phyloP scores from a whole-genome alignment of 352 stramenopile genomes.

The Aphanomyces invadans region DNA sequence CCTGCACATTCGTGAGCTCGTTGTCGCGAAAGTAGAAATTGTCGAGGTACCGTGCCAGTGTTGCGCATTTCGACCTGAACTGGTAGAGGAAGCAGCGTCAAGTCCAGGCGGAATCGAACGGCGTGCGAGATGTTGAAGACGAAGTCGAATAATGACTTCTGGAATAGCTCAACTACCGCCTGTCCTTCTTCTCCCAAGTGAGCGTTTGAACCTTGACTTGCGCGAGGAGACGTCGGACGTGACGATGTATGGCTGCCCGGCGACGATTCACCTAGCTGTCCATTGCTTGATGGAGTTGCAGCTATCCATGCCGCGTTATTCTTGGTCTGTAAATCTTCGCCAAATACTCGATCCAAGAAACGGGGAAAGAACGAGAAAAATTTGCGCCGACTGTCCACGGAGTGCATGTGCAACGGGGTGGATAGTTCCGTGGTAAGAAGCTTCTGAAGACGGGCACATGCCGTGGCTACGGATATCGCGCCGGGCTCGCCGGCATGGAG shows the following conservation, averaged over 20 bases:
- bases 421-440: slow-evolving; percentile 21
- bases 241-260: neutral
- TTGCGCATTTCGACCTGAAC: slow-evolving; percentile 23
- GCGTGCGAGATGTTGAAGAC: slow-evolving; percentile 25
- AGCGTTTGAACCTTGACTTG: slow-evolving; percentile 7
- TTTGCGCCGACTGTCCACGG: slow-evolving; percentile 21
- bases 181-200: slow-evolving; percentile 22
- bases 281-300: neutral
- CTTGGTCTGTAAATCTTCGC: slow-evolving; percentile 19
- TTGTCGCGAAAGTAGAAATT: too few species aligned
- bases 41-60: slow-evolving; percentile 17
- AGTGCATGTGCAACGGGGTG: slow-evolving; percentile 22
- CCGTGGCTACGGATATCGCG: slow-evolving; percentile 11
- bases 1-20: slow-evolving; percentile 1
- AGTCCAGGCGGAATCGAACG: slow-evolving; percentile 18
- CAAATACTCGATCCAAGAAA: slow-evolving; percentile 24
- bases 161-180: slow-evolving; percentile 20
- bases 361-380: slow-evolving; percentile 24
- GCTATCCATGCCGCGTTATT: slow-evolving; percentile 23
- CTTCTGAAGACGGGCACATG: slow-evolving; percentile 14
- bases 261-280: neutral
- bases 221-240: neutral
- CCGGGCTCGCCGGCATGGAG: slow-evolving; percentile 19
- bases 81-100: slow-evolving; percentile 12
- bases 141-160: slow-evolving; percentile 22